Evolutionary conservation across 176 grass and related monocot genomes (phyloP), one percentile per base, ranked within the genome.

Genomic region (Rhipidocladum racemiflorum): DNA sequence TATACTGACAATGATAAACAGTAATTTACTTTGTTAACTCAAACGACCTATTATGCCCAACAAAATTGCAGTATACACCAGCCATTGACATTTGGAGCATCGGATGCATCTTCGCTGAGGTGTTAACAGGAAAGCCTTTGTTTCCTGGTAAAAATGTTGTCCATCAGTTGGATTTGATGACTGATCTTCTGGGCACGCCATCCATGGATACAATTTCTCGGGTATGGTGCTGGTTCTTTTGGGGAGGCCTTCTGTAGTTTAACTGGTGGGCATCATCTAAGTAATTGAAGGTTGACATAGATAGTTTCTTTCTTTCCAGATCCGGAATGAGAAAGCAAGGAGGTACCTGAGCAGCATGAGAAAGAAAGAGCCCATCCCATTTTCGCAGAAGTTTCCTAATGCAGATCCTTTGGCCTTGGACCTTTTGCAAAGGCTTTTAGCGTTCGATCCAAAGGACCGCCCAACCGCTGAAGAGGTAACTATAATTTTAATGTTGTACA

Each of bases 81-180:
- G 96, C 96, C 65, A 99, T 99, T 82, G 96, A 99, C 76, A 94
- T 95, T 79, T 99, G 96, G 96, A 99, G 96, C 86, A 95, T 99
- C 28, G 96, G 96, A 72, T 99, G 96, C 89, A 99, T 99, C 63
- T 99, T 99, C 70, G 92, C 96, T 64, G 96, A 99, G 89, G 91
- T 99, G 55, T 45, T 99, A 61, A 95, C 92, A 61, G 96, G 96
- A 46, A 99, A 95, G 70, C 96, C 96, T 68, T 89, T 99, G 74
- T 99, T 99, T 83, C 92, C 96, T 80, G 96, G 96, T 90, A 99
- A 95, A 93, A 99, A 99, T 91, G 96, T 99, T 84, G 96, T 99
- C 51, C 96, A 99, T 85, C 96, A 99, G 66, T 89, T 99, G 83
- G 96, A 99, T 75, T 84, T 99, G 82, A 99, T 99, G 87, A 99